These are phyloP conservation scores for Sporisorium iseilematis-ciliati DNA, from an alignment of 1,284 basidiomycete genomes.

Conservation along the genomic window DNA sequence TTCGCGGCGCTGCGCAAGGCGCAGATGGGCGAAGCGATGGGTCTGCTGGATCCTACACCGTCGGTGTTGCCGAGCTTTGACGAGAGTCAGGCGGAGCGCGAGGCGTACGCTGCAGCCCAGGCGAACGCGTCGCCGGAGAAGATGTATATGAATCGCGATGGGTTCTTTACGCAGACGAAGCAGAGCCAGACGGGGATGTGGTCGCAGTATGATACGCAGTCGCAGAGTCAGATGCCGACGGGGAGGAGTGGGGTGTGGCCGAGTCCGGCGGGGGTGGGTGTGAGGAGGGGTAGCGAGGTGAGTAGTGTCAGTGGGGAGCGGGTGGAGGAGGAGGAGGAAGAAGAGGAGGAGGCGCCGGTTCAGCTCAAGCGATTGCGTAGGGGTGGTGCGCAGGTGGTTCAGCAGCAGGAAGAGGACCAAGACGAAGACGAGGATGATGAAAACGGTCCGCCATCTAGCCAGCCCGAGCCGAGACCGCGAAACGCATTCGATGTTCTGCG, in stretches of 20 bases:
- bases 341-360: constrained; percentile 24
- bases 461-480: constrained; percentile 31
- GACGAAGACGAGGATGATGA: constrained; percentile 29
- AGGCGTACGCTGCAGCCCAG: constrained; percentile 36
- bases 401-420: not conserved
- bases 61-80: constrained; percentile 57
- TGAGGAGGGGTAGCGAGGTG: constrained; percentile 15
- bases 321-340: constrained; percentile 15
- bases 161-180: constrained; percentile 67
- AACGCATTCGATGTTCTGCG: constrained; percentile 40
- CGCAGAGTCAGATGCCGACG: constrained; percentile 25
- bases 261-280: constrained; percentile 13
- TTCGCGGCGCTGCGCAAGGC: constrained; percentile 63
- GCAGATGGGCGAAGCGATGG: constrained; percentile 52
- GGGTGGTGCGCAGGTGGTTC: constrained; percentile 4
- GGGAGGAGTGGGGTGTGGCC: constrained; percentile 7
- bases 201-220: constrained; percentile 39
- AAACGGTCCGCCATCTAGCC: constrained; percentile 30
- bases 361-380: constrained; percentile 47
- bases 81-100: constrained; percentile 50
- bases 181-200: constrained; percentile 34
- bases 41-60: constrained; percentile 48
- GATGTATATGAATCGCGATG: constrained; percentile 65
- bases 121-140: constrained; percentile 33
- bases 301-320: constrained; percentile 4